A percentile compares a stretch with the other conserved stretches of the same genome.
Evolutionary conservation across 345 rosid genomes (phyloP).

Genomic region (thale cress (Arabidopsis thaliana)): TAIR10.1 NC_003070.9:1376001-1376500

Average conservation of each 20-base stretch:
- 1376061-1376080: neutral
- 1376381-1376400: conserved; percentile 53
- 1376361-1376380: conserved; percentile 51
- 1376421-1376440: conserved; percentile 71
- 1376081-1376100: conserved; percentile 13
- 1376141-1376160: conserved; percentile 36
- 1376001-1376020: conserved; percentile 33
- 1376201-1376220: conserved; percentile 15
- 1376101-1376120: conserved; percentile 41
- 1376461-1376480: conserved; percentile 91
- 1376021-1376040: neutral
- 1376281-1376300: conserved; percentile 32
- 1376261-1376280: conserved; percentile 32
- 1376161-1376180: conserved; percentile 51
- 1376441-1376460: conserved; percentile 62
- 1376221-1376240: conserved; percentile 26
- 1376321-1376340: conserved; percentile 56
- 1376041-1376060: conserved; percentile 3
- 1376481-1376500: conserved; percentile 82
- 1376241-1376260: conserved; percentile 6
- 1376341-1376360: conserved; percentile 60
- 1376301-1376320: conserved; percentile 57
- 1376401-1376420: conserved; percentile 71
- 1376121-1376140: conserved; percentile 14
- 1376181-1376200: conserved; percentile 30